Evolutionary conservation across 257 asterid species (phyloP).

Genomic region (Solanum corneliomulleri): DNA sequence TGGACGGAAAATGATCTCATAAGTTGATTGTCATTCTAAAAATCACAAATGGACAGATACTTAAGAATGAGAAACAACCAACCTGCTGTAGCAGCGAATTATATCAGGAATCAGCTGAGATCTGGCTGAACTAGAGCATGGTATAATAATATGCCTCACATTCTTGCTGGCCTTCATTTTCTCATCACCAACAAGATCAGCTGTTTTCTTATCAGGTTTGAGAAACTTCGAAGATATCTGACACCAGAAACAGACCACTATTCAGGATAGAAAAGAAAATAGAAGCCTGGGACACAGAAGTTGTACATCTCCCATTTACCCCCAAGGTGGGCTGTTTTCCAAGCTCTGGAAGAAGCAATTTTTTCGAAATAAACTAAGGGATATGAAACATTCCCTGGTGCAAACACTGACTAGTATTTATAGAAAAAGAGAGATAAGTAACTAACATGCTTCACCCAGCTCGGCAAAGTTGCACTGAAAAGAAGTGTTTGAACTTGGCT

Average conservation of each 20-base stretch:
- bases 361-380: background rate
- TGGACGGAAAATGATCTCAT: background rate
- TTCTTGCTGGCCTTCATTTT: slow-evolving; percentile 91
- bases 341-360: background rate
- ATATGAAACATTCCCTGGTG: background rate
- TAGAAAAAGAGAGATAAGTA: background rate
- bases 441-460: slow-evolving; percentile 70
- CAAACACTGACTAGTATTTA: background rate
- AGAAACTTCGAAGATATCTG: slow-evolving; percentile 68
- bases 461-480: slow-evolving; percentile 89
- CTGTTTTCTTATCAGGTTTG: slow-evolving; percentile 72
- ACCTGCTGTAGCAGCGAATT: slow-evolving; percentile 92
- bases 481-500: slow-evolving; percentile 90
- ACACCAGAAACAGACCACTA: background rate
- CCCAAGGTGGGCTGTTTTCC: background rate
- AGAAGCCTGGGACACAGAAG: background rate
- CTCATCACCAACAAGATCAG: slow-evolving; percentile 90
- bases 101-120: slow-evolving; percentile 88
- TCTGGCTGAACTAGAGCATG: slow-evolving; percentile 78
- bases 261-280: background rate
- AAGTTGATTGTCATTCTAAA: background rate
- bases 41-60: background rate
- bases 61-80: slow-evolving; percentile 8
- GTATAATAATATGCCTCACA: slow-evolving; percentile 83
- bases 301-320: background rate